Evolutionary conservation across 495 filamentous ascomycete genomes (phyloP).

Genomic region (Neurospora sublineolata): DNA sequence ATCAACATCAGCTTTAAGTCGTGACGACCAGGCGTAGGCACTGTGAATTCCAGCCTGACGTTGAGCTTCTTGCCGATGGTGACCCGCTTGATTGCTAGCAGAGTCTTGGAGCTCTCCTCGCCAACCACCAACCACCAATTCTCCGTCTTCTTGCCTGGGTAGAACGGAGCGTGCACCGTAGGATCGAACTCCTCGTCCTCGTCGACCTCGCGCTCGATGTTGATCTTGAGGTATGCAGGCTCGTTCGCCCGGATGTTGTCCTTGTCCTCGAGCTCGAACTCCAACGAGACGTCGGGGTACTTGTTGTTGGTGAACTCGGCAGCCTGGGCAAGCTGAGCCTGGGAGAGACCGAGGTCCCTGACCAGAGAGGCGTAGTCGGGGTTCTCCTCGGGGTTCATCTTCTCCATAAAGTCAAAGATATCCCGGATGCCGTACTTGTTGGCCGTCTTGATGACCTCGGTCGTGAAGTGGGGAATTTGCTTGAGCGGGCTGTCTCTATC

Average conservation of each 20-base stretch:
- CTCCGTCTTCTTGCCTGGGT: constrained; percentile 85
- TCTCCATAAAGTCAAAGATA: constrained; percentile 96
- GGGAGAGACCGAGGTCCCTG: constrained; percentile 64
- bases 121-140: constrained; percentile 95
- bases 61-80: constrained; percentile 72
- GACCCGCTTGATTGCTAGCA: constrained; percentile 89
- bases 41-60: constrained; percentile 73
- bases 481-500: constrained; percentile 92
- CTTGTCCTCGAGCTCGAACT: constrained; percentile 73
- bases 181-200: constrained; percentile 63
- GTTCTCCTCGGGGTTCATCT: constrained; percentile 92
- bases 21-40: constrained; percentile 74
- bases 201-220: constrained; percentile 75
- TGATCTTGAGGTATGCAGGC: constrained; percentile 74
- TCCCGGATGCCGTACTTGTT: constrained; percentile 74
- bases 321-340: constrained; percentile 74
- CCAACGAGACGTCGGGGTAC: constrained; percentile 86
- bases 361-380: constrained; percentile 62
- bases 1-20: constrained; percentile 87
- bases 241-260: constrained; percentile 69
- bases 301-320: constrained; percentile 93
- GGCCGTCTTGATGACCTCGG: constrained; percentile 71
- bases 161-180: constrained; percentile 92
- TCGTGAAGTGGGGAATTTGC: constrained; percentile 91
- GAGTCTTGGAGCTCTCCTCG: constrained; percentile 72